These are phyloP conservation scores for Nannizzia gypsea DNA, from an alignment of 2,329 filamentous ascomycete genomes.

Conservation along the genomic window DNA sequence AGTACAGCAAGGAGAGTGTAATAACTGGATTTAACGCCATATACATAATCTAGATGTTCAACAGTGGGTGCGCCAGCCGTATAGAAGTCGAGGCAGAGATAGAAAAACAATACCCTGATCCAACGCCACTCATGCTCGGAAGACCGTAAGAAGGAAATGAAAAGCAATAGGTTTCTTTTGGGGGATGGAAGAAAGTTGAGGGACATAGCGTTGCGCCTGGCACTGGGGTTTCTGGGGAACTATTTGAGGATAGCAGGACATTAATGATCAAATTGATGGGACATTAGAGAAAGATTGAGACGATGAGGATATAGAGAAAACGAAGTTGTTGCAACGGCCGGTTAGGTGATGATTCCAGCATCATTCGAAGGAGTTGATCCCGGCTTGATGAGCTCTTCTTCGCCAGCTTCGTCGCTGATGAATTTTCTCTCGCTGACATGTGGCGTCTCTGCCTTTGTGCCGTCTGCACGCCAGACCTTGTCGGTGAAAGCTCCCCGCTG, in stretches of 20 bases:
- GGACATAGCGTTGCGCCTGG: neutral
- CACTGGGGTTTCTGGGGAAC: neutral
- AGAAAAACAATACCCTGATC: neutral
- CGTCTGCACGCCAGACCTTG: slow-evolving; percentile 76
- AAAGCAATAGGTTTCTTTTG: neutral
- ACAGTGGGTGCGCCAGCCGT: neutral
- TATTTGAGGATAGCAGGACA: neutral
- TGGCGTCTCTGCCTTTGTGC: slow-evolving; percentile 28
- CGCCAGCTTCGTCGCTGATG: slow-evolving; percentile 51
- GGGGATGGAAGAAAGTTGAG: neutral
- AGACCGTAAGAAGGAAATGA: neutral
- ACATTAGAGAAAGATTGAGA: neutral
- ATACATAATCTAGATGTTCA: slow-evolving; percentile 2
- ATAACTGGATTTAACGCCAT: neutral
- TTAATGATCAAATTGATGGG: neutral
- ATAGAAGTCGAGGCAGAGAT: neutral
- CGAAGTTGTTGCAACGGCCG: too few relatives aligned
- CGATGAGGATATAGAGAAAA: too few relatives aligned
- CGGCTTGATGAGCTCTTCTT: slow-evolving; percentile 58
- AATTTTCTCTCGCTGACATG: slow-evolving; percentile 87
- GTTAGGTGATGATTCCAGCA: slow-evolving; percentile 4
- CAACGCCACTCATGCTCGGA: slow-evolving; percentile 1
- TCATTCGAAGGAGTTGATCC: slow-evolving; percentile 7
- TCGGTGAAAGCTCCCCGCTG: slow-evolving; percentile 76
- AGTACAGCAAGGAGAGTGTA: neutral